These are phyloP conservation scores for Fusarium penzigii DNA, from an alignment of 2,329 filamentous ascomycete genomes.

Conservation along the genomic window DNA sequence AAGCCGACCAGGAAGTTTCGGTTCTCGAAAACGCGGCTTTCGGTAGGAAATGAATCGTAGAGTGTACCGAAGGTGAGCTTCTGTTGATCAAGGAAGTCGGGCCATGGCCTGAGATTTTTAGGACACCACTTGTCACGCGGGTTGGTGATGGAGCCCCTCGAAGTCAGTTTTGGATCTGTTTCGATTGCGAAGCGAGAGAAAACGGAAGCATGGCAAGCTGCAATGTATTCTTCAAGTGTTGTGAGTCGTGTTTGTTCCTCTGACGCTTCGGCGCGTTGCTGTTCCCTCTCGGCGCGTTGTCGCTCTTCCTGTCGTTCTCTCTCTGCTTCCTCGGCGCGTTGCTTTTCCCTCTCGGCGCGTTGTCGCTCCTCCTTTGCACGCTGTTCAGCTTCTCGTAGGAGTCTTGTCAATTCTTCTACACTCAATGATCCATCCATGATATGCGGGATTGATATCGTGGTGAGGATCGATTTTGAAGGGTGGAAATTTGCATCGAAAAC, in stretches of 20 bases:
- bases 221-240: conserved; percentile 35
- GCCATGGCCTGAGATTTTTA: conserved; percentile 29
- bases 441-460: no score
- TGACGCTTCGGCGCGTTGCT: conserved; percentile 11
- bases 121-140: conserved; percentile 33
- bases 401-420: conserved; percentile 3
- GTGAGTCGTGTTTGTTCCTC: conserved; percentile 27
- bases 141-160: conserved; percentile 31
- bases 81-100: conserved; percentile 31
- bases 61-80: conserved; percentile 23
- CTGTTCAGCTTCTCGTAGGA: conserved; percentile 1
- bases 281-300: conserved; percentile 4
- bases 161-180: conserved; percentile 24
- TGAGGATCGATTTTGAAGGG: no score
- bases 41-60: conserved; percentile 19
- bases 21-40: conserved; percentile 30
- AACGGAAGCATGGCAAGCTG: conserved; percentile 29
- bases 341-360: not conserved
- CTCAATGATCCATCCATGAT: not conserved
- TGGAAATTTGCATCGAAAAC: no score
- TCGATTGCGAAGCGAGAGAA: conserved; percentile 29
- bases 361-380: not conserved
- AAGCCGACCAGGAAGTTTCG: conserved; percentile 21
- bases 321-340: conserved; percentile 8
- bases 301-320: conserved; percentile 6